These are phyloP conservation scores for Athelia sp. DNA, from an alignment of 1,284 basidiomycete species.

Conservation along the genomic window DNA sequence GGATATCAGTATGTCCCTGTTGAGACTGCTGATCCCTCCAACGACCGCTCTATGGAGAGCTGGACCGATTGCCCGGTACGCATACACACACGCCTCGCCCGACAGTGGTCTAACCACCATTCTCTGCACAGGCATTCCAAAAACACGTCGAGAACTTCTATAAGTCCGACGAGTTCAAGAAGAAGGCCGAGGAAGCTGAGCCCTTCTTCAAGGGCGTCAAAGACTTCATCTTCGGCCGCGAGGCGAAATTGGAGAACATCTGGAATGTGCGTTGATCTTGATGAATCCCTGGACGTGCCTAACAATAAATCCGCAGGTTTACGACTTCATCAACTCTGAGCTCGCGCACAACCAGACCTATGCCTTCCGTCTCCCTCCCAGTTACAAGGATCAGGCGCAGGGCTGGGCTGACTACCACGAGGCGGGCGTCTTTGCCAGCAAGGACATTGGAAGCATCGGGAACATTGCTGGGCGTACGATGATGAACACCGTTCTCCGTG, in stretches of 20 bases:
- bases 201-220: slow-evolving; percentile 63
- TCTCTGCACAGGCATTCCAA: slow-evolving; percentile 47
- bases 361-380: slow-evolving; percentile 66
- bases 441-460: slow-evolving; percentile 58
- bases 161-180: slow-evolving; percentile 60
- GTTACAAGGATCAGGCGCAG: slow-evolving; percentile 63
- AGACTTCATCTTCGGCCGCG: slow-evolving; percentile 67
- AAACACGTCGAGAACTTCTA: slow-evolving; percentile 57
- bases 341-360: slow-evolving; percentile 77
- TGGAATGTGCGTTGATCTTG: slow-evolving; percentile 53
- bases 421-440: slow-evolving; percentile 67
- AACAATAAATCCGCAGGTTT: slow-evolving; percentile 43
- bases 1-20: slow-evolving; percentile 86
- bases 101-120: background rate
- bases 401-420: slow-evolving; percentile 77
- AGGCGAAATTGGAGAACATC: slow-evolving; percentile 64
- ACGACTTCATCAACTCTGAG: slow-evolving; percentile 73
- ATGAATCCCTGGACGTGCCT: slow-evolving; percentile 10
- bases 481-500: slow-evolving; percentile 62
- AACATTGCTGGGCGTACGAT: slow-evolving; percentile 80
- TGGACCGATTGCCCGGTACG: slow-evolving; percentile 79
- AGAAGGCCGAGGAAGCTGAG: slow-evolving; percentile 45
- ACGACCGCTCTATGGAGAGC: slow-evolving; percentile 79
- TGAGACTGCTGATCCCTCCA: slow-evolving; percentile 77
- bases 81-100: slow-evolving; percentile 5